A percentile compares a stretch with the other conserved stretches of the same genome.
These are phyloP conservation scores for Claviceps sp. DNA, from an alignment of 2,329 filamentous ascomycete species.

Conservation along the genomic window DNA sequence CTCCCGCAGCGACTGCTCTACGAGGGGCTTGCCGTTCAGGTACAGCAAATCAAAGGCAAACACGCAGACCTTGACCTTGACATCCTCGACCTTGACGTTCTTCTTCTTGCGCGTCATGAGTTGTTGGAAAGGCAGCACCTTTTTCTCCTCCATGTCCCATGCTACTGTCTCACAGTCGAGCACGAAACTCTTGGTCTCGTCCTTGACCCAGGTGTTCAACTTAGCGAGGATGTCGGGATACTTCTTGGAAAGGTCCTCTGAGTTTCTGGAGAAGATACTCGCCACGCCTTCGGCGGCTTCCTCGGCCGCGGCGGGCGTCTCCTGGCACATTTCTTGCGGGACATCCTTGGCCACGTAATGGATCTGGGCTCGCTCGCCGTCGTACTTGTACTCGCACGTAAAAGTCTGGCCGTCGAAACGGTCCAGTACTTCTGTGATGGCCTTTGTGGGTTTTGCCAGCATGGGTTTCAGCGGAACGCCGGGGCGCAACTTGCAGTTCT, in stretches of 20 bases:
- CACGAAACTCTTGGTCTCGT: conserved; percentile 85
- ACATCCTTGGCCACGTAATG: conserved; percentile 86
- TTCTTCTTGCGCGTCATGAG: conserved; percentile 97
- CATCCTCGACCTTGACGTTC: conserved; percentile 88
- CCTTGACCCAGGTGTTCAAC: conserved; percentile 77
- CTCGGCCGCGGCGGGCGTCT: conserved; percentile 45
- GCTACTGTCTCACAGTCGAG: conserved; percentile 97
- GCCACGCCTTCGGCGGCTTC: conserved; percentile 62
- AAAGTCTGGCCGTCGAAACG: conserved; percentile 92
- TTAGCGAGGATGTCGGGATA: conserved; percentile 92
- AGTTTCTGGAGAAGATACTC: conserved; percentile 94
- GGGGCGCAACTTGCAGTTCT: conserved; percentile 81
- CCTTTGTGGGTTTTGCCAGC: conserved; percentile 96
- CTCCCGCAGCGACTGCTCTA: conserved; percentile 76
- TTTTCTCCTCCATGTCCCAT: conserved; percentile 91
- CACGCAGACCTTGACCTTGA: conserved; percentile 93
- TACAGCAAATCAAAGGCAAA: conserved; percentile 95
- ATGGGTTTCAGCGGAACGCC: conserved; percentile 95
- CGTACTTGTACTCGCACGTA: conserved; percentile 98
- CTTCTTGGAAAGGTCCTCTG: conserved; percentile 92
- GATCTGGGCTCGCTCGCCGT: conserved; percentile 95
- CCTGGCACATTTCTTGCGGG: conserved; percentile 52
- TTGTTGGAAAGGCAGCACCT: conserved; percentile 92
- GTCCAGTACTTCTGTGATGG: conserved; percentile 93
- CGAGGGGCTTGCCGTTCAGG: conserved; percentile 79